Evolutionary conservation across 139 green algal species (phyloP), one percentile per base, ranked within the genome.

Genomic region (Picochlorum costavermella): DNA sequence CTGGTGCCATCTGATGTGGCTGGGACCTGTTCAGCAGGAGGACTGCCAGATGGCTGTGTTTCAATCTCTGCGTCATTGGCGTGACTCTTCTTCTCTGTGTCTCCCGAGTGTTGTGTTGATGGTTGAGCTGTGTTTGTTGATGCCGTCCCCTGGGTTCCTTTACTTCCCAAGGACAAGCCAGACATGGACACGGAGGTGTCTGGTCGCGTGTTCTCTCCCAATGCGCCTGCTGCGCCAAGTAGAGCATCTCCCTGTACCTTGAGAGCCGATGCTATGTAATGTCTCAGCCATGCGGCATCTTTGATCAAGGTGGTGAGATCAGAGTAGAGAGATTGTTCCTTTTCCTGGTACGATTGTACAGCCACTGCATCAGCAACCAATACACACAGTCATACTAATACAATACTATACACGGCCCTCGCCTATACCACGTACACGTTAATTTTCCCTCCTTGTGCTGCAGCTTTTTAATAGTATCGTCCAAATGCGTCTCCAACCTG

Each of bases 371-470:
- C 11, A 44, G 3, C 4, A 49, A 50, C 23, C 20, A 50, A 29
- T 56, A 14, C 14, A 16, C 6, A 6, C 5, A 31, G 4, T 17
- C 16, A 64, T 25, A 23, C 20, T 23, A 33, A 62, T 20, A 49
- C 17, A 49, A 49, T 62, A 56, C 33, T 40, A 40, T 40, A 40
- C 33, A 40, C 0, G 33, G 11, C 5, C 33, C 9, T 13, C 33
- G 9, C 33, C 33, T n/a, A 6, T 56, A 56, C 25, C 14, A 50
- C 58, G 20, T 17, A 64, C 58, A 31, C 1, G 60, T 45, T 9
- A 89, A 74, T 76, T 92, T 91, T 37, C 81, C 77, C 17, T 84
- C 73, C 67, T 89, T 91, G 74, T 86, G 78, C 51, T 81, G 72
- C 56, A 81, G 64, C 43, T 70, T 73, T 46, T 75, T 72, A 20